Base-by-base conservation (phyloP, 495 filamentous ascomycete genomes). In the Bacidia rubella region DNA sequence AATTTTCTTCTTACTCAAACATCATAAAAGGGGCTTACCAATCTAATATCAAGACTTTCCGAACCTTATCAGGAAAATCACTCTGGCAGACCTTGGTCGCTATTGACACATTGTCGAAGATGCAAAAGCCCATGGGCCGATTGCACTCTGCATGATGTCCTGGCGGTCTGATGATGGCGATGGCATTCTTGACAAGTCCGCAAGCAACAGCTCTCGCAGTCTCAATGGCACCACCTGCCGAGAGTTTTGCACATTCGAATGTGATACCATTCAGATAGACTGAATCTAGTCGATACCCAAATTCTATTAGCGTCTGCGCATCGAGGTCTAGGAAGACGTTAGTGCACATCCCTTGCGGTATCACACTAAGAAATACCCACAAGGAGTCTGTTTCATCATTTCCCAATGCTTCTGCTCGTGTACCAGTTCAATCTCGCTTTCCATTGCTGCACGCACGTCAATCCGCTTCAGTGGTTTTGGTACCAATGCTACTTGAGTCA, bases 51-150 rank as follows among this genome's bases (percentile, higher is more conserved):
- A 97, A 63, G 25, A 97, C 74, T 66, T 93, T 96, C 32, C 87
- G 81, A 62, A 87, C 94, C 0, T 67, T 67, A 0, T 92, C 80
- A 2, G 84, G 84, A 54, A 82, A 86, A 39, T 83, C 78, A 24
- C 68, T 65, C 63, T 90, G 87, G 57, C 88, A 93, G 44, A 90
- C 84, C 49, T 78, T 81, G 9, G 89, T 82, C 1, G 89, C 89
- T 49, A 99, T 83, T 25, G 83, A 84, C 11, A 96, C 93, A 67
- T 99, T 99, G 67, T 99, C 95, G 64, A 95, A 96, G 15, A 97
- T 69, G 65, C 92, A 98, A 63, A 98, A 98, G 0, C 92, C 92
- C 79, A 92, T 88, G 4, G 92, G 74, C 12, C 76, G 70, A 57
- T 90, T 74, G 47, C 75, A 76, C 62, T 97, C 93, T 1, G 92